These are phyloP conservation scores for Camptophora hylomeconis DNA, from an alignment of 2,329 filamentous ascomycete species.

Conservation along the genomic window DNA sequence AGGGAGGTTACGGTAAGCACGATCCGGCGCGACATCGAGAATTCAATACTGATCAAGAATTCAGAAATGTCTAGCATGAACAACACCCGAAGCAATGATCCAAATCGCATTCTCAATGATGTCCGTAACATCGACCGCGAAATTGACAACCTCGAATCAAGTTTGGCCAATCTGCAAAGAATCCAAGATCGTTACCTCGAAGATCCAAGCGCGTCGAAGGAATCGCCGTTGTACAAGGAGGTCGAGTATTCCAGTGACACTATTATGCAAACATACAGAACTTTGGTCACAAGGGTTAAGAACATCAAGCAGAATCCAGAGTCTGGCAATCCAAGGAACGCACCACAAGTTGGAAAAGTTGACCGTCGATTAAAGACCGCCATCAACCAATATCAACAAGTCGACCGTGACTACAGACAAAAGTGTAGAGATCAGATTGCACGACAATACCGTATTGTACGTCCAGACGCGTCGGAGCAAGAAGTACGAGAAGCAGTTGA, in stretches of 20 bases:
- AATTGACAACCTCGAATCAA: conserved; percentile 60
- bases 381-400: conserved; percentile 67
- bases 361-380: conserved; percentile 68
- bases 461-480: conserved; percentile 62
- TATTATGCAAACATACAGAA: conserved; percentile 72
- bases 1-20: conserved; percentile 17
- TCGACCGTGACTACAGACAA: conserved; percentile 69
- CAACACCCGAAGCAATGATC: conserved; percentile 37
- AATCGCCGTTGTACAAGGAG: conserved; percentile 51
- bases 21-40: not conserved
- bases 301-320: conserved; percentile 71
- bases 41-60: conserved; percentile 5
- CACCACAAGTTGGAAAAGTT: conserved; percentile 66
- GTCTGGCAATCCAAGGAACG: conserved; percentile 58
- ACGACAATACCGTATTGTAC: conserved; percentile 81
- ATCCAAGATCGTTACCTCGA: conserved; percentile 62
- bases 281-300: conserved; percentile 66
- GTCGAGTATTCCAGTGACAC: conserved; percentile 63
- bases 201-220: conserved; percentile 59
- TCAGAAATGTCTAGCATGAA: conserved; percentile 32
- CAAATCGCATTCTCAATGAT: conserved; percentile 71
- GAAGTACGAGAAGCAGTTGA: conserved; percentile 70
- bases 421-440: conserved; percentile 72
- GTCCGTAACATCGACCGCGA: conserved; percentile 67
- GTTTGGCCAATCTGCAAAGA: conserved; percentile 57